These are phyloP conservation scores for Incumbomyces lentus DNA, from an alignment of 2,329 filamentous ascomycete genomes.

Conservation along the genomic window DNA sequence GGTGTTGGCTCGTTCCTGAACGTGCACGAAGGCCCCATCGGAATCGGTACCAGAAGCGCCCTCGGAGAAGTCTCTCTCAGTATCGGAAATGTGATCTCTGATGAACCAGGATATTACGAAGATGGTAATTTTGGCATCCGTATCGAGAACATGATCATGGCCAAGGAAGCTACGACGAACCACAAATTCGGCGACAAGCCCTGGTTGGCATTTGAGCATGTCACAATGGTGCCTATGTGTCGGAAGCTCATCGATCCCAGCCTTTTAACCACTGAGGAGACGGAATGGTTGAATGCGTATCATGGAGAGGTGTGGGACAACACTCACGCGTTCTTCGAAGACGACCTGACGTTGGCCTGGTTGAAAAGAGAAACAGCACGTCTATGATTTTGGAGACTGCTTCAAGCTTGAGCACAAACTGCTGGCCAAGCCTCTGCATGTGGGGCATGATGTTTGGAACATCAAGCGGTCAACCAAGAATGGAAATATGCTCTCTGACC, in stretches of 20 bases:
- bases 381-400: slow-evolving; percentile 10
- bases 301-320: slow-evolving; percentile 72
- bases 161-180: slow-evolving; percentile 75
- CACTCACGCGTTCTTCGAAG: slow-evolving; percentile 67
- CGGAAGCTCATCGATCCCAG: slow-evolving; percentile 69
- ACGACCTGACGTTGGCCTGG: slow-evolving; percentile 65
- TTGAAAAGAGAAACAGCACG: slow-evolving; percentile 57
- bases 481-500: no score
- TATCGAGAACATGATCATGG: slow-evolving; percentile 92
- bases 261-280: slow-evolving; percentile 64
- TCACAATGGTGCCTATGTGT: slow-evolving; percentile 95
- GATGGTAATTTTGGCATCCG: slow-evolving; percentile 90
- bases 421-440: no score
- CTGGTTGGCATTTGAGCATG: slow-evolving; percentile 89
- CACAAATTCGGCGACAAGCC: slow-evolving; percentile 88
- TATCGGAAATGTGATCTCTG: slow-evolving; percentile 89
- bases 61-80: slow-evolving; percentile 84
- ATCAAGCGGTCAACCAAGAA: no score
- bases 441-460: no score
- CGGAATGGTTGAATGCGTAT: slow-evolving; percentile 78
- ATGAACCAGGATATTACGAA: slow-evolving; percentile 95
- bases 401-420: no score
- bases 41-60: slow-evolving; percentile 83
- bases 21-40: slow-evolving; percentile 94
- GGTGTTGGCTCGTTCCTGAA: slow-evolving; percentile 93